Percentiles rank a stretch among this genome's conserved stretches.
Evolutionary conservation across 2,329 filamentous ascomycete genomes (phyloP).

Genomic region (Colletotrichum sp.): DNA sequence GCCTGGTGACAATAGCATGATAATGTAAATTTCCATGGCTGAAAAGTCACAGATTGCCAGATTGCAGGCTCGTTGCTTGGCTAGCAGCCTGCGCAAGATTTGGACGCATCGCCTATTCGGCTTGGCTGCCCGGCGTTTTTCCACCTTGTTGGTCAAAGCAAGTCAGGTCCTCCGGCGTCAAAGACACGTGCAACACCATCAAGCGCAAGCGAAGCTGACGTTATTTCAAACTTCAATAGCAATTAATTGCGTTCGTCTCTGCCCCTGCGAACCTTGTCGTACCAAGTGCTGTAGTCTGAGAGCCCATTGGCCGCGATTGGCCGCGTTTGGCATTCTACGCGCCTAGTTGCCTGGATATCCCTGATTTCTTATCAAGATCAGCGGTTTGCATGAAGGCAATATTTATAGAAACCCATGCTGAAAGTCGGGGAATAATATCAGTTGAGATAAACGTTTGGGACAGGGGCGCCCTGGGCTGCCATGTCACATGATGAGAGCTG

Average conservation of each 20-base stretch:
- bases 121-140: background rate
- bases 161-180: background rate
- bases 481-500: background rate
- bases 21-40: background rate
- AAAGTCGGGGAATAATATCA: background rate
- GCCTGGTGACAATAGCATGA: background rate
- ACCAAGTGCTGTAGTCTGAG: background rate
- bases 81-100: background rate
- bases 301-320: background rate
- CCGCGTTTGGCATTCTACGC: background rate
- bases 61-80: rapidly evolving
- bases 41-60: background rate
- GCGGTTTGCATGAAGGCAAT: background rate
- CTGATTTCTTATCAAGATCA: background rate
- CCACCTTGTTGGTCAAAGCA: background rate
- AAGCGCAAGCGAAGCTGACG: background rate
- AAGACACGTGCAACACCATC: background rate
- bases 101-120: background rate
- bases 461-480: background rate
- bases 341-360: background rate
- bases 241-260: background rate
- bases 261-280: background rate
- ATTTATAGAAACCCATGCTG: background rate
- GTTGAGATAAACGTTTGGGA: background rate
- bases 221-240: background rate